Percentiles rank a stretch among this genome's conserved stretches.
Evolutionary conservation across 2,329 filamentous ascomycete genomes (phyloP).

Genomic region (Clonostachys byssicola): DNA sequence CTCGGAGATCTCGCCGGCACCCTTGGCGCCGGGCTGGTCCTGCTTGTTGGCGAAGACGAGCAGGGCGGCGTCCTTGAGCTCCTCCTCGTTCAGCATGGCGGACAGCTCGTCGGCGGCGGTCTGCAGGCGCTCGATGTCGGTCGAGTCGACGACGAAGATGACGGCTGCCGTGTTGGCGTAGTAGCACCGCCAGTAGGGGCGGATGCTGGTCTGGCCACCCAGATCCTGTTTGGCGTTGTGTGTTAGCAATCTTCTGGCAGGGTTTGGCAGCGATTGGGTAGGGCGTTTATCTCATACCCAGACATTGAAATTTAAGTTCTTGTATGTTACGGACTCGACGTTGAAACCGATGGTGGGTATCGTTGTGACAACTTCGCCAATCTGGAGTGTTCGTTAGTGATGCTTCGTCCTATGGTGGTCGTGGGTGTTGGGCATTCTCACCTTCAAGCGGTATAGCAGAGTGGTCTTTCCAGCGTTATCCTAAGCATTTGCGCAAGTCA

Average conservation of each 20-base stretch:
- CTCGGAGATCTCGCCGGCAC: slow-evolving; percentile 94
- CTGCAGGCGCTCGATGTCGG: slow-evolving; percentile 90
- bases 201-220: slow-evolving; percentile 96
- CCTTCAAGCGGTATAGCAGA: slow-evolving; percentile 92
- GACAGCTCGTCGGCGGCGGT: slow-evolving; percentile 90
- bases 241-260: background rate
- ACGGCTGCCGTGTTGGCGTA: slow-evolving; percentile 98
- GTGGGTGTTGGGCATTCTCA: slow-evolving; percentile 23
- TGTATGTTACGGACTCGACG: slow-evolving; percentile 97
- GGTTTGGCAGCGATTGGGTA: background rate
- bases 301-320: slow-evolving; percentile 97
- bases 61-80: slow-evolving; percentile 86
- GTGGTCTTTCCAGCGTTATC: slow-evolving; percentile 99
- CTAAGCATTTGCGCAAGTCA: slow-evolving; percentile 35
- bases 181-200: slow-evolving; percentile 99
- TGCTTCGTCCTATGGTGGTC: background rate
- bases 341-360: slow-evolving; percentile 99
- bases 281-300: slow-evolving; percentile 62
- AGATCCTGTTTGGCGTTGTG: slow-evolving; percentile 58
- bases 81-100: slow-evolving; percentile 96
- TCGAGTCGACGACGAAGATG: slow-evolving; percentile 97
- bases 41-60: slow-evolving; percentile 99
- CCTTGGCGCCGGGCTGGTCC: slow-evolving; percentile 94
- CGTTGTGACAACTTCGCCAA: slow-evolving; percentile 97
- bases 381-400: slow-evolving; percentile 43